phyloP scores from a whole-genome alignment of 2,329 filamentous ascomycete species.

The Talaromyces sp. region DNA sequence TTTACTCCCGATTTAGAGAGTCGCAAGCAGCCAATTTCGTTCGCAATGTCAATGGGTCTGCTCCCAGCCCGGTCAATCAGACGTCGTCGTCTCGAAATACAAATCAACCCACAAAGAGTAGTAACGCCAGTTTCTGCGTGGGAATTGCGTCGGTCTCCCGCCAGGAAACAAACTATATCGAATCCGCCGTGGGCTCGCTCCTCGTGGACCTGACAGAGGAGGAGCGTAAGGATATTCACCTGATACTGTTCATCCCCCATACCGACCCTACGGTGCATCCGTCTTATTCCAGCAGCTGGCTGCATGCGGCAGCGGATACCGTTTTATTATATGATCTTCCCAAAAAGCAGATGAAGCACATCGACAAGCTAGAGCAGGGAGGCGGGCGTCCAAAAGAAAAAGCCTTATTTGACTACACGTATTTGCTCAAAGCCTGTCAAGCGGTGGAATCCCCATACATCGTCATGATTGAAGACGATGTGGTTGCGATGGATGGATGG shows the following conservation, averaged over 20 bases:
- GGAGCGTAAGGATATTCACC: neutral
- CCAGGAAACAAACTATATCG: neutral
- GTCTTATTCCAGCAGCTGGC: neutral
- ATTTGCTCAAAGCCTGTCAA: neutral
- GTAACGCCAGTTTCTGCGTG: neutral
- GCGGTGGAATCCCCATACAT: neutral
- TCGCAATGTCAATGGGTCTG: neutral
- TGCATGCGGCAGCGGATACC: neutral
- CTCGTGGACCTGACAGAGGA: neutral
- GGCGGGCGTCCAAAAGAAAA: neutral
- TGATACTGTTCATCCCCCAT: neutral
- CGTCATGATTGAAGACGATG: neutral
- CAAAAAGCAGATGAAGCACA: neutral
- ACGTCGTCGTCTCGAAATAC: neutral
- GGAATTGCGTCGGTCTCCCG: slow-evolving; percentile 1
- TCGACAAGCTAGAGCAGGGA: neutral
- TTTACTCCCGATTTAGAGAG: slow-evolving; percentile 15
- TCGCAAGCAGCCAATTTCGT: neutral
- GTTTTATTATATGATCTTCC: neutral
- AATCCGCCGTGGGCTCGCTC: neutral
- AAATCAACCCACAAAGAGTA: neutral
- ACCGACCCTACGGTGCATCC: neutral
- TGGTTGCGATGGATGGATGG: slow-evolving; percentile 1
- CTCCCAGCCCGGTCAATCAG: neutral
- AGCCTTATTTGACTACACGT: slow-evolving; percentile 1